Base-by-base conservation (phyloP, 2,329 filamentous ascomycete genomes). In the Botrytis squamosa region DNA sequence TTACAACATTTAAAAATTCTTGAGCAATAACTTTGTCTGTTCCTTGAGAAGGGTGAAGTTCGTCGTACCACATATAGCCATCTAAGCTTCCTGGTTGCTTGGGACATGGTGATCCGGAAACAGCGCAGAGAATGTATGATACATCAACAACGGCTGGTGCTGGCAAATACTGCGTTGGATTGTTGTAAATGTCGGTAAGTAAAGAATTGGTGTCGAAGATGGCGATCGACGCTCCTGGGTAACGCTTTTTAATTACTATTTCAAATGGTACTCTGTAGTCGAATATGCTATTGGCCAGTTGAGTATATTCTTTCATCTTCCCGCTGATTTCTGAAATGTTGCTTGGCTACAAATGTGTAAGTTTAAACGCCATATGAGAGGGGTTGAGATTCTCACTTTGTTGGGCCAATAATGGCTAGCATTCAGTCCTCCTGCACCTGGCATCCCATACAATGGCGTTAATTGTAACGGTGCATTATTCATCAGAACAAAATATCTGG, bases 21-120 rank as follows among this genome's bases (percentile, higher is more conserved):
- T 82, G 83, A 29, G 88, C 89, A 69, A 91, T 85, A 62, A 86
- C 83, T 78, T 87, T 83, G 81, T 89, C 86, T 12, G 90, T 87
- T 82, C 88, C 88, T 82, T 90, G 86, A 44, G 89, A 90, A 0
- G 92, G 91, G 83, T 95, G 93, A 79, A 95, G 81, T 79, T 90
- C 88, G 82, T 95, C 92, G 78, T 86, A 92, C 91, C 92, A 95
- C 80, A 93, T 77, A 80, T 88, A 95, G 64, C 87, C 89, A 76
- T 91, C 88, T 49, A 84, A 81, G 5, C 84, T 73, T 76, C 55
- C 83, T 82, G 73, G 83, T 74, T 63, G 73, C n/a, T 46, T 71
- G 14, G 66, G 69, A 75, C 86, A 88, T 7, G 79, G 75, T 7
- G 73, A 71, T 14, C 76, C 74, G 33, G 80, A 77, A 2, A 79